phyloP scores from a whole-genome alignment of 2,329 filamentous ascomycete genomes.

The Hymenoscyphus fructigenus region DNA sequence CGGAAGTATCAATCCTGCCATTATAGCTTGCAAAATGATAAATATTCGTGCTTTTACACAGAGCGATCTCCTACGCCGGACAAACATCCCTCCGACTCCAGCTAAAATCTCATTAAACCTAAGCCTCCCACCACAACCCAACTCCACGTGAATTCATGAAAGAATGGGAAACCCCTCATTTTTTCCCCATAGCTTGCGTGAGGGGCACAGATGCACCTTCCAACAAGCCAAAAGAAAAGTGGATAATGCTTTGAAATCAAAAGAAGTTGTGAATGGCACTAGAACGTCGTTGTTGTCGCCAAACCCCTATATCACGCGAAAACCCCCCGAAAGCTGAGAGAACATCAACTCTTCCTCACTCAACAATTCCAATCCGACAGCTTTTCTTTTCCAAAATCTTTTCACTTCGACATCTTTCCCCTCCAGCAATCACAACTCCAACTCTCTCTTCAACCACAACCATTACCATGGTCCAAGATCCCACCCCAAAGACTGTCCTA shows the following conservation, averaged over 20 bases:
- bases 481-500: slow-evolving; percentile 37
- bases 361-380: no score
- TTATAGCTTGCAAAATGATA: no score
- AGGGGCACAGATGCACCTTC: neutral
- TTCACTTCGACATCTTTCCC: neutral
- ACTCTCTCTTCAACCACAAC: no score
- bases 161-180: neutral
- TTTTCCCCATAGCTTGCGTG: neutral
- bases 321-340: neutral
- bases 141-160: no score
- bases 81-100: no score
- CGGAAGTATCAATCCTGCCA: no score
- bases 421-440: no score
- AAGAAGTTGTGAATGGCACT: slow-evolving; percentile 5
- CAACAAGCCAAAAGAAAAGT: neutral
- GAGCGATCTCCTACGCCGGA: no score
- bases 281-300: slow-evolving; percentile 2
- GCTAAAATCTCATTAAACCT: no score
- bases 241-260: slow-evolving; percentile 8
- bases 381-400: no score
- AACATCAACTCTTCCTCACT: neutral
- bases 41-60: no score
- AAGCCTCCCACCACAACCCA: no score
- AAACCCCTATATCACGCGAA: neutral
- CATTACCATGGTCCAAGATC: neutral